Percentiles rank a stretch among this genome's conserved stretches.
Evolutionary conservation across 1,139 yeast species (phyloP).

Genomic region (Pichia sp.): DNA sequence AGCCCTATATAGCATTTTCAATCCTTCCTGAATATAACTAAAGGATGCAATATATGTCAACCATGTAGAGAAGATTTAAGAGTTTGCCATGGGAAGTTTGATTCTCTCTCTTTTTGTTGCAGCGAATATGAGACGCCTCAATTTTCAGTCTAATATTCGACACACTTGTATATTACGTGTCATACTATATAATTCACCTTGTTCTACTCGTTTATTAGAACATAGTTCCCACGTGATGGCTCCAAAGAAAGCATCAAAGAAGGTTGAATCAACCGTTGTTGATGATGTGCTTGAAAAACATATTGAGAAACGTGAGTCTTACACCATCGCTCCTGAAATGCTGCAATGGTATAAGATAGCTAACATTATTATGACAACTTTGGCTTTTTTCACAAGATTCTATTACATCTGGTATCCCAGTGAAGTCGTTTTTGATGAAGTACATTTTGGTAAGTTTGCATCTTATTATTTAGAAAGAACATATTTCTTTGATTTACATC

Average conservation of each 20-base stretch:
- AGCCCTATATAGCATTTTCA: too few species aligned
- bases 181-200: too few species aligned
- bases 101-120: too few species aligned
- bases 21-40: too few species aligned
- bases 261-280: background rate
- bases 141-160: background rate
- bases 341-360: constrained; percentile 37
- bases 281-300: background rate
- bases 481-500: constrained; percentile 93
- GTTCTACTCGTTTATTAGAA: too few species aligned
- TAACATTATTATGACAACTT: constrained; percentile 43
- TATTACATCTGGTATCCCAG: constrained; percentile 62
- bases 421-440: constrained; percentile 96
- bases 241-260: background rate
- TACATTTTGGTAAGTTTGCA: constrained; percentile 95
- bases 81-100: too few species aligned
- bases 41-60: too few species aligned
- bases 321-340: constrained; percentile 18
- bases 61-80: too few species aligned
- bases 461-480: constrained; percentile 77
- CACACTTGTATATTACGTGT: background rate
- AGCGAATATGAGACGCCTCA: too few species aligned
- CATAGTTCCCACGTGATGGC: too few species aligned
- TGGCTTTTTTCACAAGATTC: constrained; percentile 71
- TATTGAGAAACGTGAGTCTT: background rate